phyloP scores from a whole-genome alignment of 2,329 filamentous ascomycete species.

The Fusarium coicis region DNA sequence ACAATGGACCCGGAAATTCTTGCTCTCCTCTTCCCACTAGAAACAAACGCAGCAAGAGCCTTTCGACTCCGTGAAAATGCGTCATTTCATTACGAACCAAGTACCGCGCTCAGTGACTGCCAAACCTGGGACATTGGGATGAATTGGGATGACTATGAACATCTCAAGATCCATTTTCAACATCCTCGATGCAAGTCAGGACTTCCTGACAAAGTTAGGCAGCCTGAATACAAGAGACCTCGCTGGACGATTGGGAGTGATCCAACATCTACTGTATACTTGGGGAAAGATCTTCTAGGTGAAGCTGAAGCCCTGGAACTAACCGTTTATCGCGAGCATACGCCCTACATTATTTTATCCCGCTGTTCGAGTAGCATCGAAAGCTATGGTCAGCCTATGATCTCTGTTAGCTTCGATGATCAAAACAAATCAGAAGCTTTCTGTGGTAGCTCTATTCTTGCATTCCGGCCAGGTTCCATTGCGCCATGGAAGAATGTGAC shows the following conservation, averaged over 20 bases:
- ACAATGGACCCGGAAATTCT: neutral
- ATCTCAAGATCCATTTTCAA: neutral
- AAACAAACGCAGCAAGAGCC: neutral
- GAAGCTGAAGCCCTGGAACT: neutral
- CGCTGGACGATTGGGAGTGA: neutral
- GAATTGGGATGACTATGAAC: neutral
- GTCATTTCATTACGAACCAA: neutral
- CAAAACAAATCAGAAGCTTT: neutral
- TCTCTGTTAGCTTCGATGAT: neutral
- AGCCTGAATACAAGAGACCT: neutral
- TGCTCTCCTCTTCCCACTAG: neutral
- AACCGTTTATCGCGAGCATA: neutral
- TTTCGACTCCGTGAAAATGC: neutral
- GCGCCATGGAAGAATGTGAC: neutral
- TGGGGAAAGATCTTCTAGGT: neutral
- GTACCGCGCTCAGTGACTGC: neutral
- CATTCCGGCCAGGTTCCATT: neutral
- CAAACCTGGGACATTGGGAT: neutral
- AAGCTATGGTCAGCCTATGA: neutral
- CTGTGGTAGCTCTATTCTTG: neutral
- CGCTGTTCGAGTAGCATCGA: neutral
- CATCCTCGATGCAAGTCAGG: neutral
- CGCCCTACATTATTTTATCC: neutral
- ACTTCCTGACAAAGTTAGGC: neutral
- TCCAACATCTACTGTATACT: neutral